phyloP scores from a whole-genome alignment of 2,329 filamentous ascomycete genomes.

The Pyrenophora teres region DNA sequence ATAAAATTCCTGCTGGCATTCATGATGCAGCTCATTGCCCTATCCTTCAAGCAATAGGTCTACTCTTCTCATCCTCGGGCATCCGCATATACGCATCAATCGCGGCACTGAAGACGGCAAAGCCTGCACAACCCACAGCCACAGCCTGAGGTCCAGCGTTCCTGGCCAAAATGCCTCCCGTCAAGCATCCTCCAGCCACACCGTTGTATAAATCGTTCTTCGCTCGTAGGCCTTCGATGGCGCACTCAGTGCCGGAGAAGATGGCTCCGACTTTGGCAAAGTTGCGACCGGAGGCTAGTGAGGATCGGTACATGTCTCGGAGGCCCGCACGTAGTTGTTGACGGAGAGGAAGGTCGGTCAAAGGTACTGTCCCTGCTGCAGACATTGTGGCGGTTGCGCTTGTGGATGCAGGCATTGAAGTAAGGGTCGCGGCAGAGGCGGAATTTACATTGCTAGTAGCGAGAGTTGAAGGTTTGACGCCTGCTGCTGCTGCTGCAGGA shows the following conservation, averaged over 20 bases:
- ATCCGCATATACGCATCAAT: conserved; percentile 85
- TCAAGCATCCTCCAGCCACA: conserved; percentile 84
- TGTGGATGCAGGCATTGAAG: conserved; percentile 50
- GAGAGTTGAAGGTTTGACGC: conserved; percentile 9
- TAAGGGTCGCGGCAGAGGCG: conserved; percentile 6
- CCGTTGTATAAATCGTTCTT: conserved; percentile 95
- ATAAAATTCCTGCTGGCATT: not conserved
- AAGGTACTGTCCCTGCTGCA: conserved; percentile 51
- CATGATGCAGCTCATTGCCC: not conserved
- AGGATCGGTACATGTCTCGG: conserved; percentile 90
- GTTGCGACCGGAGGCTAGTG: conserved; percentile 83
- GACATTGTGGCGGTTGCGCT: conserved; percentile 66
- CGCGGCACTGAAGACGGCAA: conserved; percentile 88
- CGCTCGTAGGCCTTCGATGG: conserved; percentile 86
- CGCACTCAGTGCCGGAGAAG: conserved; percentile 92
- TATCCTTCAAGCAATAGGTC: conserved; percentile 41
- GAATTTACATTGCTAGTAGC: conserved; percentile 6
- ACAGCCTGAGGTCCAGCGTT: conserved; percentile 89
- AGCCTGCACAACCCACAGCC: conserved; percentile 84
- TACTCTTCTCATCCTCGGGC: conserved; percentile 49
- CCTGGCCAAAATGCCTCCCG: conserved; percentile 83
- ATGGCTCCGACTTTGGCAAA: conserved; percentile 92
- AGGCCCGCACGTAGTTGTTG: conserved; percentile 86
- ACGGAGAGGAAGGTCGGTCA: conserved; percentile 72
- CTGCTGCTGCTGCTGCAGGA: conserved; percentile 5